Evolutionary conservation across 2,329 filamentous ascomycete genomes (phyloP), one percentile per base, ranked within the genome.

Genomic region (Sporothrix humicola): DNA sequence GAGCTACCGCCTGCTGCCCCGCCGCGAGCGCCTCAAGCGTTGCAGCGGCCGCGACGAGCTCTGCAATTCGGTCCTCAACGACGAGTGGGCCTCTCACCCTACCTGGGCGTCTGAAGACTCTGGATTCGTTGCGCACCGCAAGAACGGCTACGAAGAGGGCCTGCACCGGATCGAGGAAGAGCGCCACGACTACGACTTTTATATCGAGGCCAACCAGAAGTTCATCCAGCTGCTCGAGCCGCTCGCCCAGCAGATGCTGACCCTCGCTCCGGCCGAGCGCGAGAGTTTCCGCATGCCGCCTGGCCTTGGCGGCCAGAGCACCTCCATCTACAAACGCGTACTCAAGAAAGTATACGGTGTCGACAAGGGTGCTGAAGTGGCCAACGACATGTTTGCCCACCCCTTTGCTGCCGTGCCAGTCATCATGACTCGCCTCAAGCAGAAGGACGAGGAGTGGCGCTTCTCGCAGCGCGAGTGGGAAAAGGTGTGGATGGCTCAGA

Each of bases 101-200:
- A 99, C 96, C 0, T 99, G 96, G 96, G 96, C 95, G 1, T 98
- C 95, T 0, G 96, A 99, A 82, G 96, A 99, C 80, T 97, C 93
- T 61, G 96, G 96, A 0, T 99, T 99, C 78, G 95, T 99, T 74
- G 96, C 96, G 13, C 96, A 99, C 83, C 90, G 95, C 75, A 99
- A 99, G 87, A 99, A 99, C 78, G 90, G 92, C 72, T 97, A 92
- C 76, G 96, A 99, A 81, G 96, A 99, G 82, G 93, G 93, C 46
- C 89, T 99, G 9, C 96, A 99, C 80, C 89, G 96, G 23, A 98
- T 99, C 75, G 96, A 99, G 82, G 96, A 99, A 82, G 96, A 99
- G 81, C 92, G 96, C 4, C 96, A 99, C 80, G 96, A 99, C 80
- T 99, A 99, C 79, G 96, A 99, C 81, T 97, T 97, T 83, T 96